Evolutionary conservation across 257 asterid species (phyloP), one percentile per base, ranked within the genome.

Genomic region (Striga asiatica): DNA sequence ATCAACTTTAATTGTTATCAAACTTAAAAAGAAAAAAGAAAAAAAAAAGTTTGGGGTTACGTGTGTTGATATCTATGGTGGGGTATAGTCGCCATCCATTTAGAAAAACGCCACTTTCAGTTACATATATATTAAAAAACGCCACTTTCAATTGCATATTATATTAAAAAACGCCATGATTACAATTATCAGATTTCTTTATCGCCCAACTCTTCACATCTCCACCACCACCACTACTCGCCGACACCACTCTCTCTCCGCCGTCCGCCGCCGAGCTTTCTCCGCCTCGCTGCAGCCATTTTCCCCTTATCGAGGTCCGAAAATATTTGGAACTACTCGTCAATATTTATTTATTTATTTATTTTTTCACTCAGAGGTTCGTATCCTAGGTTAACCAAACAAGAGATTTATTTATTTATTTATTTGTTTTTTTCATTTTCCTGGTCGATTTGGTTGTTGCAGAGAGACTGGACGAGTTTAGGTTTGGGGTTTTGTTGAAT

Each of bases 381-480:
- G 31, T 50, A 5, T 45, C 9, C n/a, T n/a, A n/a, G n/a, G n/a
- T n/a, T n/a, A n/a, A n/a, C n/a, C n/a, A n/a, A n/a, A n/a, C n/a
- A n/a, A n/a, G n/a, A n/a, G n/a, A n/a, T n/a, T n/a, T n/a, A n/a
- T n/a, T n/a, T n/a, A n/a, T n/a, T n/a, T n/a, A n/a, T n/a, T n/a
- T n/a, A n/a, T n/a, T n/a, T n/a, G n/a, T n/a, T n/a, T n/a, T n/a
- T n/a, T n/a, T n/a, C n/a, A n/a, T n/a, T n/a, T n/a, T n/a, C n/a
- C n/a, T n/a, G n/a, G n/a, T n/a, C n/a, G n/a, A n/a, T n/a, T 57
- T 64, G 19, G 8, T 62, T 73, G 37, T 70, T 66, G 52, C 70
- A 80, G 91, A 71, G 46, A 72, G 42, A 61, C 49, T 51, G 28
- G 59, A 52, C 52, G 66, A 38, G 47, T 16, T 46, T 37, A 59